Evolutionary conservation across 805 yeast genomes (phyloP), one percentile per base, ranked within the genome.

Genomic region (Lipomyces kockii): DNA sequence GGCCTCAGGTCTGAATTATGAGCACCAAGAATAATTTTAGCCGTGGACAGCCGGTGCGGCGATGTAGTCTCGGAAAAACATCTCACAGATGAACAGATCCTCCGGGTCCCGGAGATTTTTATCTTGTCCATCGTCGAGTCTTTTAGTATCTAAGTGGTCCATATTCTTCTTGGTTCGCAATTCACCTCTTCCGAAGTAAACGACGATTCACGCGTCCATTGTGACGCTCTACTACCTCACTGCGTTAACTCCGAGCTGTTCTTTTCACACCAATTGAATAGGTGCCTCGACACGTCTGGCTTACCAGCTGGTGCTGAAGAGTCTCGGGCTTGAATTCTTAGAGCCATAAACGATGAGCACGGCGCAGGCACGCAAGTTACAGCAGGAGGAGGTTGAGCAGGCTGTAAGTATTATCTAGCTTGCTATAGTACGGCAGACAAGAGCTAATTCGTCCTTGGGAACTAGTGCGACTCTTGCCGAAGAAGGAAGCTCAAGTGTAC

Each of bases 401-500:
- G 77, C 77, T 25, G 77, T 75, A 64, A 57, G 77, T 71, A 39
- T 22, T 35, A 25, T 25, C 1, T 12, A 46, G 20, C 25, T 14
- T 27, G 52, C 35, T 12, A 11, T 39, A n/a, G 6, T n/a, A 25
- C 11, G 56, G 52, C 54, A 35, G 34, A 43, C 20, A 37, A 27
- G 25, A 4, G 35, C 49, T 20, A 37, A 27, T 25, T 12, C 54
- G 8, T 3, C 14, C 12, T 29, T 5, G 9, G n/a, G 22, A 17
- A 17, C 27, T 60, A 76, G 83, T 91, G 97, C 78, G 97, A 91
- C 77, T 87, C 93, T 2, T 91, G 97, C 76, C 84, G 97, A 49
- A 85, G 87, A 72, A 82, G 95, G 64, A 91, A 91, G 78, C 82
- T 91, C 67, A 88, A 87, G 55, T 91, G 97, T 76, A 87, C 96